Evolutionary conservation across 495 filamentous ascomycete species (phyloP).

Genomic region (Hypoxylon lienhwacheense): DNA sequence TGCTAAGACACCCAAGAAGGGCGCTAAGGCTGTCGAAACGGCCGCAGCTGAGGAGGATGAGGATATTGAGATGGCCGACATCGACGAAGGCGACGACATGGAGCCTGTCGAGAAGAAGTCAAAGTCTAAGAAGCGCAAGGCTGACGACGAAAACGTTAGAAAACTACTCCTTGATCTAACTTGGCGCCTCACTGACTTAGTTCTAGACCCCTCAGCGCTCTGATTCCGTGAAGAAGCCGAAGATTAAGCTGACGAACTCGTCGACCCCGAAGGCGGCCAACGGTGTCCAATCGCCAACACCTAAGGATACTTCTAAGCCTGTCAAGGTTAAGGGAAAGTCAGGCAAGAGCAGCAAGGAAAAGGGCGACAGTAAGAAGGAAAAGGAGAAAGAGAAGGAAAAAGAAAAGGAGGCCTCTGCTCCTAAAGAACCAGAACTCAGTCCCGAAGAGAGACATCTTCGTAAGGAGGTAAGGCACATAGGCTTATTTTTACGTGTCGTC

Average conservation of each 20-base stretch:
- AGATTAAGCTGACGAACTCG: constrained; percentile 60
- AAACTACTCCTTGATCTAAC: constrained; percentile 2
- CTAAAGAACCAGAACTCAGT: constrained; percentile 55
- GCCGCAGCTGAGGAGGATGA: constrained; percentile 51
- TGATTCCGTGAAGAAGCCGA: constrained; percentile 67
- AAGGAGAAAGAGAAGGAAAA: constrained; percentile 67
- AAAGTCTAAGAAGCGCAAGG: constrained; percentile 70
- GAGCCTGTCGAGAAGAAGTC: constrained; percentile 59
- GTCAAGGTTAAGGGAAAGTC: constrained; percentile 60
- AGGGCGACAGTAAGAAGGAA: constrained; percentile 64
- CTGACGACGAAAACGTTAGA: constrained; percentile 68
- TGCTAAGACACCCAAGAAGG: constrained; percentile 64
- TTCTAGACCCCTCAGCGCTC: constrained; percentile 64
- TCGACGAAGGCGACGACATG: constrained; percentile 48
- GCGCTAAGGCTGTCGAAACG: constrained; percentile 59
- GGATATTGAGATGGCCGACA: constrained; percentile 79
- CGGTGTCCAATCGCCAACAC: constrained; percentile 47
- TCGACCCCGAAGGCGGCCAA: constrained; percentile 57
- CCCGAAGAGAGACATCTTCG: constrained; percentile 50
- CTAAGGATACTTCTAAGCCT: constrained; percentile 46
- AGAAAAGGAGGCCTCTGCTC: constrained; percentile 55
- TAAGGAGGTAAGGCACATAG: constrained; percentile 58
- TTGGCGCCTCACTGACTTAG: constrained; percentile 40
- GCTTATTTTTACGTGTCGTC: not conserved
- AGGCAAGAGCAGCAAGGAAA: constrained; percentile 65